Base-by-base conservation (phyloP, 1,284 basidiomycete genomes). In the Polyporus tsugae region DNA sequence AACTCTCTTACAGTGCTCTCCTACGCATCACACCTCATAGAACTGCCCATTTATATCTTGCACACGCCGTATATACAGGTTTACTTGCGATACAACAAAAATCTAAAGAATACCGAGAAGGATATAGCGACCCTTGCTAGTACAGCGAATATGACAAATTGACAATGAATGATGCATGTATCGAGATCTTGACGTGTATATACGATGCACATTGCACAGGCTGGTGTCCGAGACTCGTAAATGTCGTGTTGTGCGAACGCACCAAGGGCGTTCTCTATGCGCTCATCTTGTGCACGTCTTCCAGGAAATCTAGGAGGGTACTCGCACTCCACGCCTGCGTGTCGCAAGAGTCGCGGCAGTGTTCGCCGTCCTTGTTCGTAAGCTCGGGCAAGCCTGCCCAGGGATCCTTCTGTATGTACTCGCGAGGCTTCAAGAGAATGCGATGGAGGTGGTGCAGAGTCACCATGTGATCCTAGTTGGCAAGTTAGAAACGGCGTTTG, bases 241-340 rank as follows among this genome's bases (percentile, higher is more conserved):
- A 11, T 19, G 9, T 58, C 6, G 33, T n/a, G 6, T 22, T n/a
- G 17, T 13, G 33, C 29, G 46, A 25, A 49, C 46, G 5, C 6
- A 19, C 22, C 22, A 49, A 25, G 4, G 33, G 19, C 9, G n/a
- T 38, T 58, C 55, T 60, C 38, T 39, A 38, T 17, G 63, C 42
- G 66, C 74, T 76, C 61, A 80, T 25, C 71, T 82, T 81, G 72
- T 91, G 89, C 68, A 93, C 93, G 64, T 87, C 87, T 74, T 95
- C 89, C 63, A 97, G 81, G 78, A 96, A 93, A 81, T 97, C 95
- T 36, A 97, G 84, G 73, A 97, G 80, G 29, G 94, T 96, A 79
- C 94, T 95, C 44, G 93, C 88, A 77, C 92, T 95, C 96, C 96
- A 97, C 6, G 96, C 96, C 79, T 98, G 96, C 41, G 96, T 96